These are phyloP conservation scores for Phialophora verrucosa DNA, from an alignment of 2,329 filamentous ascomycete species.

Conservation along the genomic window DNA sequence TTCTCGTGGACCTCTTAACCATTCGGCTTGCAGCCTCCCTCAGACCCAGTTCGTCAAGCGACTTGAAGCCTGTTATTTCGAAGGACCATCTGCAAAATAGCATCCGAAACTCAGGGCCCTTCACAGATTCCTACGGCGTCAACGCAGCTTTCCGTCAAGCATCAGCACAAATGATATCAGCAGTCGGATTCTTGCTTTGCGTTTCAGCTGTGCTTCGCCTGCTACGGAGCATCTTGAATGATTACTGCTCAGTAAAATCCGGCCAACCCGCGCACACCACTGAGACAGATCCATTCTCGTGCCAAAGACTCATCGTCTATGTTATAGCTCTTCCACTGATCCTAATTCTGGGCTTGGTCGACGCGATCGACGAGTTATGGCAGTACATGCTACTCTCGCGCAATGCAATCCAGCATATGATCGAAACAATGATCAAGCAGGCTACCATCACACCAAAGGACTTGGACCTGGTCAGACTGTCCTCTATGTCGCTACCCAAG, in stretches of 20 bases:
- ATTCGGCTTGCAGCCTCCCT: not conserved
- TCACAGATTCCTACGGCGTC: not conserved
- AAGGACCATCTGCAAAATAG: not conserved
- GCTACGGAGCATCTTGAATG: not conserved
- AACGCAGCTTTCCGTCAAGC: not conserved
- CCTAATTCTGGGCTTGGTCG: not conserved
- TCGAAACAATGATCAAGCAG: not conserved
- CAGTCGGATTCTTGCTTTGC: not conserved
- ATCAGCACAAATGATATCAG: not conserved
- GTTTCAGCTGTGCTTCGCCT: not conserved
- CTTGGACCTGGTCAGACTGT: not conserved
- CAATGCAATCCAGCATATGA: not conserved
- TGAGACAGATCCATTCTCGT: no score
- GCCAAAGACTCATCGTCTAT: not conserved
- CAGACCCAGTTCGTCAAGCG: not conserved
- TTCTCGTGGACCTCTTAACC: no score
- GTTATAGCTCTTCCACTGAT: not conserved
- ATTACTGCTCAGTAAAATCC: not conserved
- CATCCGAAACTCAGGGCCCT: not conserved
- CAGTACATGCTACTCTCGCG: not conserved
- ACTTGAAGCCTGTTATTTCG: not conserved
- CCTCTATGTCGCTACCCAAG: not conserved
- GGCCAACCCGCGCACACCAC: not conserved
- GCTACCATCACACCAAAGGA: not conserved
- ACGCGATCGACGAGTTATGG: not conserved